Evolutionary conservation across 345 rosid genomes (phyloP).

Genomic region (Iberis pinnata): DNA sequence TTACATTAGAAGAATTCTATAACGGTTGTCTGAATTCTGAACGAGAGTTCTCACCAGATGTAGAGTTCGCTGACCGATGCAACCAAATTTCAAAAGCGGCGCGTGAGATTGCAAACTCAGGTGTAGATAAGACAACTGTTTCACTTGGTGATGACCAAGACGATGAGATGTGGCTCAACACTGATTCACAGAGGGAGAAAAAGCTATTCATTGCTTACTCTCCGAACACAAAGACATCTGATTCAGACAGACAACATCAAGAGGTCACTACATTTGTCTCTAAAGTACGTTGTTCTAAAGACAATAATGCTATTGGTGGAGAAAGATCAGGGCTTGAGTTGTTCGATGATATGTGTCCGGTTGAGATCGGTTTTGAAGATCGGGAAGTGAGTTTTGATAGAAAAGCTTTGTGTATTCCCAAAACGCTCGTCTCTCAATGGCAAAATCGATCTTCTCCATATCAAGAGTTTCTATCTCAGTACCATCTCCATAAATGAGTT

Average conservation of each 20-base stretch:
- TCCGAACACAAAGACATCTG: conserved; percentile 29
- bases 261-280: conserved; percentile 34
- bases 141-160: conserved; percentile 29
- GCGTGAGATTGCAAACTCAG: conserved; percentile 30
- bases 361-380: conserved; percentile 38
- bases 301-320: background rate
- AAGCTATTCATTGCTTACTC: conserved; percentile 36
- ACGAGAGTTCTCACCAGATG: conserved; percentile 38
- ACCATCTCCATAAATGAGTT: conserved; percentile 14
- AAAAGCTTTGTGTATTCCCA: conserved; percentile 28
- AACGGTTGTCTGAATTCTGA: conserved; percentile 39
- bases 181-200: conserved; percentile 32
- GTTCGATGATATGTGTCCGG: conserved; percentile 52
- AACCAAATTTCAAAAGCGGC: conserved; percentile 48
- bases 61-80: conserved; percentile 33
- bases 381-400: conserved; percentile 24
- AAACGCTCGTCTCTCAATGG: conserved; percentile 37
- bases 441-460: conserved; percentile 37
- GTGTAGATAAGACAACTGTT: conserved; percentile 14
- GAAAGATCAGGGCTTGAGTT: conserved; percentile 29
- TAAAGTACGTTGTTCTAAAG: conserved; percentile 32
- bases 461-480: conserved; percentile 30
- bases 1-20: conserved; percentile 38
- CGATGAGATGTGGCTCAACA: conserved; percentile 36
- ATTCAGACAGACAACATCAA: conserved; percentile 14